phyloP scores from a whole-genome alignment of 2,329 filamentous ascomycete species.

The Monosporascus sp. region DNA sequence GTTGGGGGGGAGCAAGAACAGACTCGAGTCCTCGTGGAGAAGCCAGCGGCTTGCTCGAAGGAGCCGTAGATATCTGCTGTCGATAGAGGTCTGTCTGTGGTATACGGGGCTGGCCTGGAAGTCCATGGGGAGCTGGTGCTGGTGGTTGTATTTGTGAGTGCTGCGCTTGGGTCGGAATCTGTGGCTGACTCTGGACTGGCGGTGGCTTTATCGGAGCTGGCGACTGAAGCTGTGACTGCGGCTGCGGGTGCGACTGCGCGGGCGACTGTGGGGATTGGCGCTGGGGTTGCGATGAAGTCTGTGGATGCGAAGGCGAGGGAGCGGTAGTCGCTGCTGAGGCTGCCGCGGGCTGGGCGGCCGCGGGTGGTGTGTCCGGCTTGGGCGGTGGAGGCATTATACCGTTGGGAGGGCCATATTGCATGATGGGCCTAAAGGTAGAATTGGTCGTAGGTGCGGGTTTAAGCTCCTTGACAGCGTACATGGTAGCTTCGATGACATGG shows the following conservation, averaged over 20 bases:
- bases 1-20: slow-evolving; percentile 26
- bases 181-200: slow-evolving; percentile 9
- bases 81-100: slow-evolving; percentile 10
- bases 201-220: slow-evolving; percentile 13
- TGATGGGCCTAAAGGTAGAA: slow-evolving; percentile 45
- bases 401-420: slow-evolving; percentile 62
- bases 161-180: slow-evolving; percentile 8
- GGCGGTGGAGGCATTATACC: slow-evolving; percentile 53
- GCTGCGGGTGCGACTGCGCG: slow-evolving; percentile 6
- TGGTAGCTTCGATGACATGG: slow-evolving; percentile 70
- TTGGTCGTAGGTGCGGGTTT: slow-evolving; percentile 39
- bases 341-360: slow-evolving; percentile 9
- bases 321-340: neutral
- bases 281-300: slow-evolving; percentile 4
- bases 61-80: slow-evolving; percentile 5
- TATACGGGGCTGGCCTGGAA: slow-evolving; percentile 1
- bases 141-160: slow-evolving; percentile 5
- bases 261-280: slow-evolving; percentile 11
- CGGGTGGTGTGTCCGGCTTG: slow-evolving; percentile 27
- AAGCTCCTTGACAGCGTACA: slow-evolving; percentile 65
- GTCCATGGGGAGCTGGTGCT: neutral
- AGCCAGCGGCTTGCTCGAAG: slow-evolving; percentile 10
- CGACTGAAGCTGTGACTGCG: slow-evolving; percentile 7
- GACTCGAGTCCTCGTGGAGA: slow-evolving; percentile 25
- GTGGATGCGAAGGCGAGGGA: slow-evolving; percentile 7